Conservation (phyloP, 1,284 basidiomycete genomes). For the Cryptococcus jaspeensis region DNA sequence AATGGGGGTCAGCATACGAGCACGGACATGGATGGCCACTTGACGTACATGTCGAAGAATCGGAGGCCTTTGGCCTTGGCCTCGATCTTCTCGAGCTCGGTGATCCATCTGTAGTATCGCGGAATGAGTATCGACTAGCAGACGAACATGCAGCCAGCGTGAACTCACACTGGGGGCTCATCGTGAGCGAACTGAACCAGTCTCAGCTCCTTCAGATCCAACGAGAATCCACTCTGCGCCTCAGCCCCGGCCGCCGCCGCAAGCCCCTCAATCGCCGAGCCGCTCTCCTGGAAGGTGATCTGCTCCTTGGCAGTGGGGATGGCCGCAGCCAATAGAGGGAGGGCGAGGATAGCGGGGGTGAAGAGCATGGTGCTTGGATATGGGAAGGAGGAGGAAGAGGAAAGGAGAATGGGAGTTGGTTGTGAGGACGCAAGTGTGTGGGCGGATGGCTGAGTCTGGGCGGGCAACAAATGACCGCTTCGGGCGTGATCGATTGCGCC, state of each 20-base stretch:
- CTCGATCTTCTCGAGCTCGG: slow-evolving; percentile 81
- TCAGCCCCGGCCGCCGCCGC: neutral
- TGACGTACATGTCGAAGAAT: slow-evolving; percentile 80
- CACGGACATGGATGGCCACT: too few species aligned
- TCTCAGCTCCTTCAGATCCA: slow-evolving; percentile 69
- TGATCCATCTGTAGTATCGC: slow-evolving; percentile 61
- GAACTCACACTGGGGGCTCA: slow-evolving; percentile 54
- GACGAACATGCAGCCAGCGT: neutral
- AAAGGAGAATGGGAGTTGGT: too few species aligned
- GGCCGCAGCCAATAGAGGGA: slow-evolving; percentile 37
- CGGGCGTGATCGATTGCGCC: too few species aligned
- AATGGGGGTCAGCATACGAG: slow-evolving; percentile 14
- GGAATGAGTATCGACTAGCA: neutral
- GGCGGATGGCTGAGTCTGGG: neutral
- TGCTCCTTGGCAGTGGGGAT: slow-evolving; percentile 29
- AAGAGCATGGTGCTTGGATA: slow-evolving; percentile 34
- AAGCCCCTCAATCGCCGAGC: neutral
- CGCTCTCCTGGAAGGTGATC: slow-evolving; percentile 14
- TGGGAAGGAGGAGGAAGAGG: neutral
- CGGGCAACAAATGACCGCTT: too few species aligned
- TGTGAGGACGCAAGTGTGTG: slow-evolving; percentile 2
- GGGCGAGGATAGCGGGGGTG: slow-evolving; percentile 28
- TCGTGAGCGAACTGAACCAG: slow-evolving; percentile 71
- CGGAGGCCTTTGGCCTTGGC: slow-evolving; percentile 62
- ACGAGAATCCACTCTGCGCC: slow-evolving; percentile 21